Evolutionary conservation across 768 basidiomycete species (phyloP).

Genomic region (Boletus reticulatus): DNA sequence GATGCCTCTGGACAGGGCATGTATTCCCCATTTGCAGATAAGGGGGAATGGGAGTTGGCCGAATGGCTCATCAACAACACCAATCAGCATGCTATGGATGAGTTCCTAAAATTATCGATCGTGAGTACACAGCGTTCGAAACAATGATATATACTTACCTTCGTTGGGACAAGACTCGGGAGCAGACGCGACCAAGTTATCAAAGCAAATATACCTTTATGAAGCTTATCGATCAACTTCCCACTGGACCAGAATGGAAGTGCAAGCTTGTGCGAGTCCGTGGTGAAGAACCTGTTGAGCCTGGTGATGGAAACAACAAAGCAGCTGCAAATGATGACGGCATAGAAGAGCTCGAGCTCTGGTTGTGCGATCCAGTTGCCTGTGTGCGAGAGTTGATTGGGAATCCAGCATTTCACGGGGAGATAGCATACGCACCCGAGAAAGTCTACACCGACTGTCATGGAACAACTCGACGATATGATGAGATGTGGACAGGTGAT

Average conservation of each 20-base stretch:
- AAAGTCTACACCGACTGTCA: background rate
- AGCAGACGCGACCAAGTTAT: background rate
- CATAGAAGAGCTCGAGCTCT: background rate
- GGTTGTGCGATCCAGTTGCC: background rate
- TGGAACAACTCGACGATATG: background rate
- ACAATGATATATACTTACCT: too few relatives aligned
- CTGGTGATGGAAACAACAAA: too few relatives aligned
- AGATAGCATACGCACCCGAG: background rate
- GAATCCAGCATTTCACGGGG: background rate
- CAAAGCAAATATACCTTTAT: background rate
- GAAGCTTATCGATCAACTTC: background rate
- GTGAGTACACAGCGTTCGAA: background rate
- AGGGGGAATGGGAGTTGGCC: background rate
- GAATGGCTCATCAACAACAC: constrained; percentile 1
- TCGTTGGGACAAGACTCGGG: background rate
- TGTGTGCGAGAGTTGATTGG: background rate
- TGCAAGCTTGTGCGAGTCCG: background rate
- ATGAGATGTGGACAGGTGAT: background rate
- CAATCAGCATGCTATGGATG: background rate
- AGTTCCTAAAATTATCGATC: background rate
- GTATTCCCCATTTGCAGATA: background rate
- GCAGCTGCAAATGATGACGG: too few relatives aligned
- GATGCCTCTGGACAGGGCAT: background rate
- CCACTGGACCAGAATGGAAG: background rate
- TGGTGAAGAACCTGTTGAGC: background rate